Evolutionary conservation across 257 asterid genomes (phyloP).

Genomic region (Knoxia roxburghii): DNA sequence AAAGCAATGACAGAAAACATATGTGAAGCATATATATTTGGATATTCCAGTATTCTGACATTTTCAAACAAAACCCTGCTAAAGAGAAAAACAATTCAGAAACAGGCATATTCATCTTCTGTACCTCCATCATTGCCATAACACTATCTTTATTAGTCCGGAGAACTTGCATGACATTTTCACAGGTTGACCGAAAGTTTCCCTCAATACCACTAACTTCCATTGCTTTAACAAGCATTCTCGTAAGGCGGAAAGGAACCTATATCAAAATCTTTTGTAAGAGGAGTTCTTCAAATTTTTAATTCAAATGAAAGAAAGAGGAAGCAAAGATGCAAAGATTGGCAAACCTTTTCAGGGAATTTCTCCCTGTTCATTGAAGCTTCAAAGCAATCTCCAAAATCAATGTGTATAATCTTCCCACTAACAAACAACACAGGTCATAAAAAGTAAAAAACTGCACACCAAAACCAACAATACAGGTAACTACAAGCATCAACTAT

Average conservation of each 20-base stretch:
- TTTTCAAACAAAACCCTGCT: neutral
- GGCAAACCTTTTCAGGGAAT: constrained; percentile 91
- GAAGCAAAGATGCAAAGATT: neutral
- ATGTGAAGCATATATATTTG: too few species aligned
- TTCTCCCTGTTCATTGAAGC: constrained; percentile 99
- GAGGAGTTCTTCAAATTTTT: neutral
- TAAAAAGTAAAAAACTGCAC: constrained; percentile 6
- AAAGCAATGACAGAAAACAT: neutral
- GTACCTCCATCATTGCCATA: constrained; percentile 99
- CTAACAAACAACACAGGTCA: constrained; percentile 38
- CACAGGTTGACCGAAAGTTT: constrained; percentile 95
- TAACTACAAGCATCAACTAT: constrained; percentile 7
- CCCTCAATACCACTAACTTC: constrained; percentile 99
- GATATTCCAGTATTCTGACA: too few species aligned
- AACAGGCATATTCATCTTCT: constrained; percentile 5
- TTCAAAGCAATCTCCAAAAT: constrained; percentile 99
- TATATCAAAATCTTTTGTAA: constrained; percentile 26
- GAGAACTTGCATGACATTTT: constrained; percentile 95
- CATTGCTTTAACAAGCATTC: constrained; percentile 99
- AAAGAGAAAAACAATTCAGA: neutral
- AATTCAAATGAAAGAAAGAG: constrained; percentile 4
- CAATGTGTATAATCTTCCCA: constrained; percentile 97
- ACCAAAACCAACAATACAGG: constrained; percentile 8
- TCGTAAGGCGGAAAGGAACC: constrained; percentile 99
- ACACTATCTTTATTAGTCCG: constrained; percentile 91